Conservation (phyloP, 352 stramenopile genomes). For the Phytophthora vignae region DNA sequence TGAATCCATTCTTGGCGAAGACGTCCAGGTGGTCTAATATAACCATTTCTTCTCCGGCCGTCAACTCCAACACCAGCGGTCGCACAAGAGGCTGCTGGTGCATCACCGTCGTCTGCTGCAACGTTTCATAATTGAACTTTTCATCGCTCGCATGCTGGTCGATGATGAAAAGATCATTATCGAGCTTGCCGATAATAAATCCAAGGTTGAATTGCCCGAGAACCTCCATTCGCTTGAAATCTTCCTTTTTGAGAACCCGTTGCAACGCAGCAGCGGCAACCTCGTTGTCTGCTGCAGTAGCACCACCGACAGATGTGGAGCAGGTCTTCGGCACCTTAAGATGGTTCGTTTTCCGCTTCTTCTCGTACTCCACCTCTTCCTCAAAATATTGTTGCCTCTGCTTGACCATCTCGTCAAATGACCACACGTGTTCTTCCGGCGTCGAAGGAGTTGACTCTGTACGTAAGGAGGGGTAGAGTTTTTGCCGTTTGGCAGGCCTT, state of each 20-base stretch:
- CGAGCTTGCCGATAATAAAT: constrained; percentile 95
- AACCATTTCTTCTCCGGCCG: constrained; percentile 93
- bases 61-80: constrained; percentile 93
- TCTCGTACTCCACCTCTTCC: constrained; percentile 50
- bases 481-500: constrained; percentile 37
- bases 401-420: constrained; percentile 47
- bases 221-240: constrained; percentile 94
- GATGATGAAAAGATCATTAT: constrained; percentile 97
- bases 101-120: constrained; percentile 90
- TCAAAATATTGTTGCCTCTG: constrained; percentile 53
- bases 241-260: constrained; percentile 88
- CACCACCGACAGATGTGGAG: constrained; percentile 34
- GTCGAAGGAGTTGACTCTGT: constrained; percentile 13
- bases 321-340: constrained; percentile 51
- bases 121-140: constrained; percentile 81
- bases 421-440: constrained; percentile 43
- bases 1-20: constrained; percentile 97
- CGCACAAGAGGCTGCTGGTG: constrained; percentile 96
- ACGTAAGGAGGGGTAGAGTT: constrained; percentile 22
- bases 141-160: constrained; percentile 99
- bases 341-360: constrained; percentile 35
- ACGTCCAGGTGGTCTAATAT: constrained; percentile 94
- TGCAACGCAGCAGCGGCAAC: constrained; percentile 60
- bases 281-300: constrained; percentile 46
- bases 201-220: constrained; percentile 98